Evolutionary conservation across 1,139 yeast species (phyloP).

Genomic region (Saccharomyces hybrid): DNA sequence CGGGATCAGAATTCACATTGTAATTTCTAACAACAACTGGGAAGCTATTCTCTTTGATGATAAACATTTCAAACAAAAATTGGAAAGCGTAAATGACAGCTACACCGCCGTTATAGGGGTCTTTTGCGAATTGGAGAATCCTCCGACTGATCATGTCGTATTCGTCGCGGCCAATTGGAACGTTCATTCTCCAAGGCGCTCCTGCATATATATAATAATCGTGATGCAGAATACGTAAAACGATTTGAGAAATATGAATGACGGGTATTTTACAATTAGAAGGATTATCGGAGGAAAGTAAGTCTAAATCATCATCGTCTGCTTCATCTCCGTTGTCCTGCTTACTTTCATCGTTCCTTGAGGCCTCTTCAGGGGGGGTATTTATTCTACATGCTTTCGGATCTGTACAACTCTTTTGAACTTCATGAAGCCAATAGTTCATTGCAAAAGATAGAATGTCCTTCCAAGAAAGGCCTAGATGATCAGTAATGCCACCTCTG

Average conservation of each 20-base stretch:
- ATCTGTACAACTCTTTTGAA: slow-evolving; percentile 16
- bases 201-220: slow-evolving; percentile 78
- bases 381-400: slow-evolving; percentile 11
- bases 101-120: slow-evolving; percentile 35
- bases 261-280: slow-evolving; percentile 48
- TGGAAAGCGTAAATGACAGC: slow-evolving; percentile 58
- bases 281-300: slow-evolving; percentile 11
- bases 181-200: slow-evolving; percentile 77
- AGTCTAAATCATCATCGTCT: slow-evolving; percentile 27
- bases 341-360: neutral
- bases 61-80: slow-evolving; percentile 54
- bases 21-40: slow-evolving; percentile 25
- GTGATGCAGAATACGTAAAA: slow-evolving; percentile 63
- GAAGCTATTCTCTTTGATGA: slow-evolving; percentile 33
- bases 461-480: slow-evolving; percentile 46
- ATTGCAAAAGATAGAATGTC: slow-evolving; percentile 55
- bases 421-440: slow-evolving; percentile 44
- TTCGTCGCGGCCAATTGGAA: slow-evolving; percentile 51
- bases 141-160: slow-evolving; percentile 46
- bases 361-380: neutral
- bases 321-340: neutral
- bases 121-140: slow-evolving; percentile 30
- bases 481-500: slow-evolving; percentile 41
- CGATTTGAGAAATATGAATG: slow-evolving; percentile 67
- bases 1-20: slow-evolving; percentile 46